Evolutionary conservation across 192 early-diverging fungal species (phyloP), one percentile per base, ranked within the genome.

Genomic region (Chytriomyces sp.): DNA sequence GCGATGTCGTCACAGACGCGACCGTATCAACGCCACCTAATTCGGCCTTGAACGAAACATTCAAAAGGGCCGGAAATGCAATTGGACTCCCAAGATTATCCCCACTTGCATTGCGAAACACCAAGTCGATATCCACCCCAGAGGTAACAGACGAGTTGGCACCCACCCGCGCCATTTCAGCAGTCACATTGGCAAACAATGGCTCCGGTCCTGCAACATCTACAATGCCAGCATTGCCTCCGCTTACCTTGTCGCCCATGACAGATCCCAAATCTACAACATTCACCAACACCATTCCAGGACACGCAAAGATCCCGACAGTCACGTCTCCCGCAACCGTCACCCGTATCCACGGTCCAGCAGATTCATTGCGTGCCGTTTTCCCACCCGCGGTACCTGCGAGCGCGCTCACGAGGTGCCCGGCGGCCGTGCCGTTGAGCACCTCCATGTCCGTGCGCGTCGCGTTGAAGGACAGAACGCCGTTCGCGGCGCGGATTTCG

Each of bases 31-130:
- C n/a, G n/a, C n/a, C n/a, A n/a, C n/a, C n/a, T n/a, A n/a, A n/a
- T n/a, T n/a, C n/a, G n/a, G n/a, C 44, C 44, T 22, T 14, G 38
- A 28, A 61, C 12, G 8, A 8, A 10, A 61, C 25, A 36, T 61
- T 61, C 33, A 32, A 7, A 4, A 61, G n/a, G n/a, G 59, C 59
- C 12, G 59, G 59, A 37, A 61, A 61, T 7, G 22, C 26, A 17
- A 61, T 34, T n/a, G 59, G 59, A 36, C 31, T 36, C 38, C 59
- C 59, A n/a, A n/a, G 17, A 36, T 61, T 61, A 12, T 34, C 59
- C 12, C 2, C 36, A 17, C 31, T 36, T 10, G 25, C 12, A 37
- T 61, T 33, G n/a, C 22, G 12, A 25, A 17, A 32, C 12, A 3
- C 10, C 12, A 61, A 19, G 12, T 61, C 32, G 32, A 61, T 17